These are phyloP conservation scores for Cornus florida DNA, from an alignment of 148 eudicot genomes.

Conservation along the genomic window DNA sequence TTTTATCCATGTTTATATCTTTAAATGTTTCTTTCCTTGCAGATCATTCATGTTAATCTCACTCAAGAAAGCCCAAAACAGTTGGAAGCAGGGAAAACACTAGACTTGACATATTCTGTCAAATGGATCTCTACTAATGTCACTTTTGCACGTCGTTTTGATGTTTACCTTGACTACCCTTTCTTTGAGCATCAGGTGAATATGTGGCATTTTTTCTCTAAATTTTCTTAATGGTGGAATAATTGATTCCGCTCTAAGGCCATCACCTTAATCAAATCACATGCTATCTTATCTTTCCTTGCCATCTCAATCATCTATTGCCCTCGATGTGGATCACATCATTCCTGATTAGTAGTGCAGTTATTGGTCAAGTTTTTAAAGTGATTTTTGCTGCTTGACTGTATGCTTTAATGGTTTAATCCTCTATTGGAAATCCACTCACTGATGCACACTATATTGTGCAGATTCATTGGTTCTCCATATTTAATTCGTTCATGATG, in stretches of 20 bases:
- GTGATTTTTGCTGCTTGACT: background rate
- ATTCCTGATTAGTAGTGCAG: no score
- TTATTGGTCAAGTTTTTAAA: background rate
- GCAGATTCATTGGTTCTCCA: conserved; percentile 99
- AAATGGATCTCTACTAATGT: conserved; percentile 72
- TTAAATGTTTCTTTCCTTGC: conserved; percentile 20
- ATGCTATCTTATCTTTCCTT: background rate
- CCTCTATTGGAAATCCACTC: background rate
- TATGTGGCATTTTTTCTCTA: background rate
- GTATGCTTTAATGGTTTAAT: background rate
- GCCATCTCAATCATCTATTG: no score
- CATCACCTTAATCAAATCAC: no score
- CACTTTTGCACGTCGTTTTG: conserved; percentile 85
- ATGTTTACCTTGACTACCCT: conserved; percentile 95
- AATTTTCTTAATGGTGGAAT: no score
- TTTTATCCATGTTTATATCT: background rate
- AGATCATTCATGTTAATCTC: conserved; percentile 97
- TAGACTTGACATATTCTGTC: conserved; percentile 91
- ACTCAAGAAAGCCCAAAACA: conserved; percentile 81
- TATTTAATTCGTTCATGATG: conserved; percentile 99
- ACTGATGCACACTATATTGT: conserved; percentile 6
- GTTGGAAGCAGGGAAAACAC: conserved; percentile 69
- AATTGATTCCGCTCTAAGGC: no score
- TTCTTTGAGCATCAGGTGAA: conserved; percentile 97
- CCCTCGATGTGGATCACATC: no score